Conservation (phyloP, 257 asterid genomes). For the Datura wrightii region DNA sequence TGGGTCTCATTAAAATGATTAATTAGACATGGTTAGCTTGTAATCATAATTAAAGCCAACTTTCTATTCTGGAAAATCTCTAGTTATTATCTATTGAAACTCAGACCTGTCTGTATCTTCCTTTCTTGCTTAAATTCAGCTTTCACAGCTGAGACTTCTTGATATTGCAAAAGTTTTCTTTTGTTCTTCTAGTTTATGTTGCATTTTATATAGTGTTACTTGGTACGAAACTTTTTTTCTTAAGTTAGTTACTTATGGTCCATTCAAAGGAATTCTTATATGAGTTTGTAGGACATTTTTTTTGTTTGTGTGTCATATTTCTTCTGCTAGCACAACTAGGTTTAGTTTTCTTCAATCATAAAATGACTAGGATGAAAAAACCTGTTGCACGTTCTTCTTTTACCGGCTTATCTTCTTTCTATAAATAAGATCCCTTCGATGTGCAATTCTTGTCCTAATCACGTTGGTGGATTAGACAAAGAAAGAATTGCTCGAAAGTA, state of each 20-base stretch:
- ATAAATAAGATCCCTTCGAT: not conserved
- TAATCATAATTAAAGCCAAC: not conserved
- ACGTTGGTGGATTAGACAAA: not conserved
- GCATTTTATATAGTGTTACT: not conserved
- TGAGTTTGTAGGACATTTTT: not conserved
- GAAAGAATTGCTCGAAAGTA: not conserved
- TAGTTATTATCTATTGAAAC: not conserved
- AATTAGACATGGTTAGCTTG: not conserved
- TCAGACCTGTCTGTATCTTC: not conserved
- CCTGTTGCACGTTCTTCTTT: too few relatives aligned
- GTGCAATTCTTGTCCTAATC: not conserved
- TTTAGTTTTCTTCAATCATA: too few relatives aligned
- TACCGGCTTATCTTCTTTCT: not conserved
- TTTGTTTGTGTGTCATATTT: too few relatives aligned
- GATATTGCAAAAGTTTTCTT: not conserved
- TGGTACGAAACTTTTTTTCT: not conserved
- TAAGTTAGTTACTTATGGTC: not conserved
- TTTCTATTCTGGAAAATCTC: not conserved
- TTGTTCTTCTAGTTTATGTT: not conserved
- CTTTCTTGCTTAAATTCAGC: not conserved
- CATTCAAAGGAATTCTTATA: not conserved
- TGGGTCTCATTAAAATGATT: not conserved
- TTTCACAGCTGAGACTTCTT: not conserved
- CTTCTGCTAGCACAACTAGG: not conserved
- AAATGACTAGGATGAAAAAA: not conserved